phyloP scores from a whole-genome alignment of 306 rosid genomes.

The Dicorynia guianensis region DNA sequence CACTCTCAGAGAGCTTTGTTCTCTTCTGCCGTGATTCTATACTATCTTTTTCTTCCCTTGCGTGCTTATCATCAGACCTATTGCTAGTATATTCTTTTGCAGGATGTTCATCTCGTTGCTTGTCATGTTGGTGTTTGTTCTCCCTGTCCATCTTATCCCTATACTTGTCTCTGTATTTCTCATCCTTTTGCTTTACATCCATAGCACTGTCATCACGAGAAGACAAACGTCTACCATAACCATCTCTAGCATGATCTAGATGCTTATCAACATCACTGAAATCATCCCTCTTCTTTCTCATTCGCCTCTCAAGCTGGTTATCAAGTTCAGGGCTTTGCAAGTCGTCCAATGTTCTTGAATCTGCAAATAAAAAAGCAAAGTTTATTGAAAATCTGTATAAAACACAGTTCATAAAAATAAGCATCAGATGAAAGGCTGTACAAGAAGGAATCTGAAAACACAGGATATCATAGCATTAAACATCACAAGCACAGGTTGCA shows the following conservation, averaged over 20 bases:
- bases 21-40: constrained; percentile 75
- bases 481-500: background rate
- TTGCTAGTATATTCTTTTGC: constrained; percentile 66
- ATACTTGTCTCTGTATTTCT: constrained; percentile 73
- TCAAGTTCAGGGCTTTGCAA: constrained; percentile 76
- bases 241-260: constrained; percentile 68
- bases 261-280: constrained; percentile 67
- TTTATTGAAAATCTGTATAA: constrained; percentile 13
- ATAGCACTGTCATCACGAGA: constrained; percentile 70
- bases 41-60: constrained; percentile 76
- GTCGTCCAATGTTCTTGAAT: constrained; percentile 60
- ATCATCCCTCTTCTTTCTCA: constrained; percentile 76
- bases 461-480: background rate
- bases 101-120: constrained; percentile 72
- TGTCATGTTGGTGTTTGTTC: constrained; percentile 76
- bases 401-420: constrained; percentile 15
- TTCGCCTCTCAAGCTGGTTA: constrained; percentile 69
- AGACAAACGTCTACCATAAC: constrained; percentile 60
- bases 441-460: background rate
- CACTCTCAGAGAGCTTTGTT: constrained; percentile 72
- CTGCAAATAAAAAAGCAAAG: constrained; percentile 47
- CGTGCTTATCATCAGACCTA: constrained; percentile 79
- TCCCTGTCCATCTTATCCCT: constrained; percentile 79
- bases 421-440: constrained; percentile 26
- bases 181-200: constrained; percentile 84